These are phyloP conservation scores for Rhynchosporium agropyri DNA, from an alignment of 2,329 filamentous ascomycete genomes.

Conservation along the genomic window DNA sequence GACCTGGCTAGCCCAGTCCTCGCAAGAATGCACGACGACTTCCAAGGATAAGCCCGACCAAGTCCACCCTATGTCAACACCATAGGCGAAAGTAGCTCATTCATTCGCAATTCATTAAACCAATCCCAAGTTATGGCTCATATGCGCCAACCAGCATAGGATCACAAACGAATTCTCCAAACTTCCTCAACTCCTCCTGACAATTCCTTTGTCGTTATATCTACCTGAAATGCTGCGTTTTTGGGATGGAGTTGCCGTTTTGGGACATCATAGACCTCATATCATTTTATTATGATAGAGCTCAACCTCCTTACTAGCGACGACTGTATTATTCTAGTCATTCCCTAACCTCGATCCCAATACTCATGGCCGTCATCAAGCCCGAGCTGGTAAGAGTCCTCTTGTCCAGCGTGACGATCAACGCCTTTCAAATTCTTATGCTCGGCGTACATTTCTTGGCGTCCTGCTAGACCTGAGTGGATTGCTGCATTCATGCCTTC, in stretches of 20 bases:
- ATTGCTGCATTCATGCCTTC: constrained; percentile 16
- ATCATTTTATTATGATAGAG: too few relatives aligned
- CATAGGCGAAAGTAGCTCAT: background rate
- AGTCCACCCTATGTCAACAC: background rate
- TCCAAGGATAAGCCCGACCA: background rate
- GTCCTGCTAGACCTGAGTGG: constrained; percentile 24
- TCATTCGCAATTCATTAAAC: background rate
- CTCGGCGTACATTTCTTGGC: constrained; percentile 21
- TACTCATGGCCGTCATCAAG: constrained; percentile 26
- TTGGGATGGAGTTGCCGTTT: too few relatives aligned
- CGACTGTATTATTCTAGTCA: background rate
- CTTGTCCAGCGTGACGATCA: constrained; percentile 16
- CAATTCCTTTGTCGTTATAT: background rate
- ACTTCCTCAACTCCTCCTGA: background rate
- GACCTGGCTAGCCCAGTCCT: background rate
- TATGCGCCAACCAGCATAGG: background rate
- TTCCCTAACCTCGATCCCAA: constrained; percentile 19
- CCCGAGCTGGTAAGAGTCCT: constrained; percentile 27
- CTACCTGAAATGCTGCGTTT: too few relatives aligned
- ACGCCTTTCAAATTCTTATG: constrained; percentile 14
- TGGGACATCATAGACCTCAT: too few relatives aligned
- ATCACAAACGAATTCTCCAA: background rate
- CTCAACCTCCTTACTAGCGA: too few relatives aligned
- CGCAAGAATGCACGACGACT: background rate
- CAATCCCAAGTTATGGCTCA: background rate